Conservation (phyloP, 805 yeast genomes). For the Wickerhamomyces chambardii region DNA sequence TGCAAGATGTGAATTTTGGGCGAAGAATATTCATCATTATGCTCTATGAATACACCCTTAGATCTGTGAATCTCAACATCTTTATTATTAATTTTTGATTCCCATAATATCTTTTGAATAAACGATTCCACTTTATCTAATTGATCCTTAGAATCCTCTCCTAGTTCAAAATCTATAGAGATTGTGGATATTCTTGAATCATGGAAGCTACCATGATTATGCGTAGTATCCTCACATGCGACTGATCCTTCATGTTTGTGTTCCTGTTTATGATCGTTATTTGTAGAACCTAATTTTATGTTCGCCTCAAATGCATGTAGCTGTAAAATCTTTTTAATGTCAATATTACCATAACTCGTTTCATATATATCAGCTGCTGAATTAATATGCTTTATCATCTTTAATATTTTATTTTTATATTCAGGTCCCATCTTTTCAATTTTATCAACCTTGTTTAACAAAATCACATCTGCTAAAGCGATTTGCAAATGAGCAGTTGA, state of each 20-base stretch:
- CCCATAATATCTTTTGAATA: conserved; percentile 76
- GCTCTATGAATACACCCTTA: conserved; percentile 62
- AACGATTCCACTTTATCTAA: conserved; percentile 46
- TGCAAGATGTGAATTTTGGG: conserved; percentile 56
- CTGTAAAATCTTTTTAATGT: conserved; percentile 59
- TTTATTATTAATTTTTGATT: conserved; percentile 31
- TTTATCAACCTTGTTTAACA: conserved; percentile 73
- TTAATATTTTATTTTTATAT: conserved; percentile 22
- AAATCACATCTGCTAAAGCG: conserved; percentile 78
- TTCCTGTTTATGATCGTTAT: not conserved
- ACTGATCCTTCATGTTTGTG: too few species aligned
- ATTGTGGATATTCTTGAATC: conserved; percentile 49
- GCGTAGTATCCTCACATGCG: conserved; percentile 18
- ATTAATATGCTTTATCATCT: conserved; percentile 48
- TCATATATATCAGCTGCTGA: conserved; percentile 55
- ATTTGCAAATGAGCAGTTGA: conserved; percentile 88
- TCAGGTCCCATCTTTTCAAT: conserved; percentile 17
- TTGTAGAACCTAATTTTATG: conserved; percentile 16
- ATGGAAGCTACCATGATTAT: conserved; percentile 26
- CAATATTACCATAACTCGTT: conserved; percentile 69
- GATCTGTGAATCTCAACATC: conserved; percentile 68
- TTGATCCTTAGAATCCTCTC: conserved; percentile 3
- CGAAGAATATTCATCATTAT: conserved; percentile 13
- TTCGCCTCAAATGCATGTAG: conserved; percentile 65
- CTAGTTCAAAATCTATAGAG: conserved; percentile 32